Evolutionary conservation across 2,329 filamentous ascomycete species (phyloP).

Genomic region (Claviceps arundinis): DNA sequence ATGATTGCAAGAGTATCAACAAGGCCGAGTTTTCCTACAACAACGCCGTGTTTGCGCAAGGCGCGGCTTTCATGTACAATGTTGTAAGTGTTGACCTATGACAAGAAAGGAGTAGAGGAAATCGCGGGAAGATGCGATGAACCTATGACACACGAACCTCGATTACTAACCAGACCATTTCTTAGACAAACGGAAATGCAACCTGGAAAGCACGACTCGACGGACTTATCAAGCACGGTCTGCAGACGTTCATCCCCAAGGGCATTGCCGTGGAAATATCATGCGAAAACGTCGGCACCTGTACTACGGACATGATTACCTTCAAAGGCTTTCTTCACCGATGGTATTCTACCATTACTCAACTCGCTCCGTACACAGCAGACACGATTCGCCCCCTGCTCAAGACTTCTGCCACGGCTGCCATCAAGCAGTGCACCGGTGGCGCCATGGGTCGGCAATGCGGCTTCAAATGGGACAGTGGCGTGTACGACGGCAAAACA

Average conservation of each 20-base stretch:
- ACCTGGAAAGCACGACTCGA: conserved; percentile 40
- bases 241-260: conserved; percentile 38
- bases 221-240: conserved; percentile 22
- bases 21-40: conserved; percentile 48
- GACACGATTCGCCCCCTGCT: conserved; percentile 38
- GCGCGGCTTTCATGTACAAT: conserved; percentile 53
- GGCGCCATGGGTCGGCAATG: conserved; percentile 35
- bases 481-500: conserved; percentile 37
- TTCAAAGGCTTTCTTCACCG: conserved; percentile 49
- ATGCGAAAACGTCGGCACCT: conserved; percentile 42
- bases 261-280: conserved; percentile 46
- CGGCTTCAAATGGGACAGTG: conserved; percentile 40
- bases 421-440: conserved; percentile 40
- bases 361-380: conserved; percentile 40
- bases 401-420: conserved; percentile 37
- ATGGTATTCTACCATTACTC: conserved; percentile 39
- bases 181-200: conserved; percentile 30
- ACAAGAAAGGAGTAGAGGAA: not conserved
- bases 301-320: conserved; percentile 49
- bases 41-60: conserved; percentile 43
- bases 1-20: conserved; percentile 42
- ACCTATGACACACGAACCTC: not conserved
- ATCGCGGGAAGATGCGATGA: not conserved
- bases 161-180: not conserved
- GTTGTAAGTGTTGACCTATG: conserved; percentile 21